A percentile compares a stretch with the other conserved stretches of the same genome.
phyloP scores from a whole-genome alignment of 179 eudicot species.

The Carnegiea gigantea region DNA sequence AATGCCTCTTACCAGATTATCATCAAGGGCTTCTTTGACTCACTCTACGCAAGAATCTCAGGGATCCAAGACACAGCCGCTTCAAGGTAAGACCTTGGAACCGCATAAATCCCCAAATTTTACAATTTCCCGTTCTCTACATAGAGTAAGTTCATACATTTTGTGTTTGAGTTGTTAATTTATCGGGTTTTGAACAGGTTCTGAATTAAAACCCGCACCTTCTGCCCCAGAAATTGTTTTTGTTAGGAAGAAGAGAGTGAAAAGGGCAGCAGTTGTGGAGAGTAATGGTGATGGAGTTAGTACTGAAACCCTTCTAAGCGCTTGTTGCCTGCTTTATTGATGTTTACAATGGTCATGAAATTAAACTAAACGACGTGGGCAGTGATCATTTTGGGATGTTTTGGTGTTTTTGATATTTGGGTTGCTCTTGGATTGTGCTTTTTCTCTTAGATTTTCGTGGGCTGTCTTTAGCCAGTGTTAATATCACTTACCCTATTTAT shows the following conservation, averaged over 20 bases:
- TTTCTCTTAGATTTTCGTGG: background rate
- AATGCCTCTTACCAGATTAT: conserved; percentile 34
- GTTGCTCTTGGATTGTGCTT: background rate
- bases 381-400: conserved; percentile 6
- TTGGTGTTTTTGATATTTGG: background rate
- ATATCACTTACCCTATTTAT: background rate
- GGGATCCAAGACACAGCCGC: conserved; percentile 12
- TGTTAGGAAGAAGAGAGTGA: conserved; percentile 57
- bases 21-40: conserved; percentile 21
- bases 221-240: conserved; percentile 40
- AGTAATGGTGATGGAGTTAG: conserved; percentile 29
- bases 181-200: conserved; percentile 21
- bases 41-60: conserved; percentile 19
- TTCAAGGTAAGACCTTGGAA: conserved; percentile 23
- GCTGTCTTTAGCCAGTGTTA: background rate
- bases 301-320: background rate
- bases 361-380: conserved; percentile 6
- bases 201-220: conserved; percentile 12
- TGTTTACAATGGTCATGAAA: background rate
- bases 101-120: background rate
- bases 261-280: conserved; percentile 33
- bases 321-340: background rate
- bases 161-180: background rate
- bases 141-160: background rate
- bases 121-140: too few species aligned